Evolutionary conservation across 345 rosid species (phyloP).

Genomic region (Lumnitzera racemosa): DNA sequence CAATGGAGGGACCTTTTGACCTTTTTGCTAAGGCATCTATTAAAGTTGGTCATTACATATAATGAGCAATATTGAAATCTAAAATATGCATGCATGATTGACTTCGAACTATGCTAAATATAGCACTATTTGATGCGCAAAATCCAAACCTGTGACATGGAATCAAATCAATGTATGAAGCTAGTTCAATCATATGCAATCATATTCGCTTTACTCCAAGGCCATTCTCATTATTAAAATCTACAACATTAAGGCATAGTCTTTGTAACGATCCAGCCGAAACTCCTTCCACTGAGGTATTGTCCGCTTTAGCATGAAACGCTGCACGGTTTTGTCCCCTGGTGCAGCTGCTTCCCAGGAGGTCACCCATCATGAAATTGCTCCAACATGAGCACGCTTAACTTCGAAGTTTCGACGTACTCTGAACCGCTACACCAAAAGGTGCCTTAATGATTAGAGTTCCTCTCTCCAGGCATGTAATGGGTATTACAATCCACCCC

Average conservation of each 20-base stretch:
- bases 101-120: constrained; percentile 42
- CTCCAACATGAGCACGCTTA: too few species aligned
- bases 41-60: constrained; percentile 77
- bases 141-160: constrained; percentile 77
- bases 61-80: constrained; percentile 59
- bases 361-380: too few species aligned
- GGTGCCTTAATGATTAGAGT: too few species aligned
- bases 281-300: too few species aligned
- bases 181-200: constrained; percentile 56
- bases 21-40: constrained; percentile 58
- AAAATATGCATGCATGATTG: constrained; percentile 42
- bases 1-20: constrained; percentile 58
- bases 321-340: too few species aligned
- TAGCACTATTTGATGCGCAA: constrained; percentile 50
- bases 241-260: constrained; percentile 44
- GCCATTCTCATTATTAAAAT: constrained; percentile 25
- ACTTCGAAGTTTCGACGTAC: too few species aligned
- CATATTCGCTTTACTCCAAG: constrained; percentile 23
- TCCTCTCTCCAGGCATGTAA: too few species aligned
- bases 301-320: too few species aligned
- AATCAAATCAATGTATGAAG: constrained; percentile 61
- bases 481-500: too few species aligned
- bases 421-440: too few species aligned
- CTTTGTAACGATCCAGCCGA: too few species aligned
- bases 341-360: too few species aligned